Base-by-base conservation (phyloP, 2,329 filamentous ascomycete species). In the Trichoderma atrobrunneum region DNA sequence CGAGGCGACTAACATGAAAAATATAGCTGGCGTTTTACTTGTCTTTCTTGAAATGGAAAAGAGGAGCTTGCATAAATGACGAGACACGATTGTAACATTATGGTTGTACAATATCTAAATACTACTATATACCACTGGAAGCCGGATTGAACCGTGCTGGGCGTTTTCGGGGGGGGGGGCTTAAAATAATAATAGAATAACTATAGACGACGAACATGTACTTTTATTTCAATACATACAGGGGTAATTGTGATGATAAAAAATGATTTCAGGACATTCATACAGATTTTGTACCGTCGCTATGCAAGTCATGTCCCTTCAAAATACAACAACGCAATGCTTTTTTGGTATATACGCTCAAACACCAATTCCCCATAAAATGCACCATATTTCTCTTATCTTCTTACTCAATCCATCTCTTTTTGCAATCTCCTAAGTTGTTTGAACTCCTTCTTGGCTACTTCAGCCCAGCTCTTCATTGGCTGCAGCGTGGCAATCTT, bases 401-500 rank as follows among this genome's bases (percentile, higher is more conserved):
- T 5, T 51, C 43, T 48, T 11, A 48, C 18, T 48, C 16, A 48
- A 26, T 32, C 28, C 24, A n/a, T 63, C 6, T 34, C 8, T 14
- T 18, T 21, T 18, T 8, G 57, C 36, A 51, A n/a, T 30, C 43
- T 62, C 12, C 67, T 61, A 2, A 62, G 57, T 7, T 62, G 39
- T 30, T 36, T 70, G 18, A 70, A 12, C 21, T 69, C 72, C 69
- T 76, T 76, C 3, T 77, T 77, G 14, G 80, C 82, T 5, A 84
- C 80, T 72, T 83, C 82, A 11, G 82, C 82, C 82, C 82, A 84
- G 69, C 82, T 84, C 77, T 79, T 80, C 56, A 77, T 75, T 12
- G 80, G 75, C 26, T 80, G 81, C 34, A 83, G 71, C 5, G 81
- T 76, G 12, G 82, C 81, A 7, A 80, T 74, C 21, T 18, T 70